Base-by-base conservation (phyloP, 2,329 filamentous ascomycete species). In the Fusarium decemcellulare region DNA sequence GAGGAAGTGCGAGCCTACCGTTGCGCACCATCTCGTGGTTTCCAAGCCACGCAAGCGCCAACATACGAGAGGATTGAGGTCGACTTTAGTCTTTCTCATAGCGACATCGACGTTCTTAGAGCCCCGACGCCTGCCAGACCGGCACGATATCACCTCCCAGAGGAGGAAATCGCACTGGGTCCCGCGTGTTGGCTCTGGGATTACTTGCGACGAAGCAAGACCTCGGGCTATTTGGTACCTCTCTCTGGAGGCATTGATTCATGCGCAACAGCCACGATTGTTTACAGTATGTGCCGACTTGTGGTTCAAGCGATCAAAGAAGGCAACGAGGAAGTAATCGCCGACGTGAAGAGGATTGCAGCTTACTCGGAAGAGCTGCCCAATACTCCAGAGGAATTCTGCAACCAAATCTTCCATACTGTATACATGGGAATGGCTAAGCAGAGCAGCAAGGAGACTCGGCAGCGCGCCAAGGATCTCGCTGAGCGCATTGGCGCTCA, bases 1-100 rank as follows among this genome's bases (percentile, higher is more conserved):
- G 92, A 95, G 72, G 90, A 93, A 66, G 91, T 95, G 6, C 82
- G 91, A 34, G 81, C 85, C 1, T 90, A 85, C 71, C 83, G 92
- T 0, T 87, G 81, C 8, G 80, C 85, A 0, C 83, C 86, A 9
- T 87, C 86, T 12, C 83, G 89, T 57, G 86, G 86, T 8, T 74
- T 88, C 23, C 91, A 93, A 74, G 86, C 88, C 8, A 84, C 87
- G 60, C 43, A 52, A 18, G 37, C 48, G 11, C 61, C 42, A 8
- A 67, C 70, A 10, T 73, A 71, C 16, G 58, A 72, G 6, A 56
- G 71, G 59, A 69, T 73, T 8, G 63, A 73, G 51, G 63, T 67
- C 15, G 63, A 66, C 61, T 77, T 81, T 18, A 78, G 76, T 48
- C 78, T 78, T 29, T 76, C 78, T 1, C 76, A 79, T 11, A 73